Conservation (phyloP, 805 yeast genomes). For the Naumovozyma castellii region DNA sequence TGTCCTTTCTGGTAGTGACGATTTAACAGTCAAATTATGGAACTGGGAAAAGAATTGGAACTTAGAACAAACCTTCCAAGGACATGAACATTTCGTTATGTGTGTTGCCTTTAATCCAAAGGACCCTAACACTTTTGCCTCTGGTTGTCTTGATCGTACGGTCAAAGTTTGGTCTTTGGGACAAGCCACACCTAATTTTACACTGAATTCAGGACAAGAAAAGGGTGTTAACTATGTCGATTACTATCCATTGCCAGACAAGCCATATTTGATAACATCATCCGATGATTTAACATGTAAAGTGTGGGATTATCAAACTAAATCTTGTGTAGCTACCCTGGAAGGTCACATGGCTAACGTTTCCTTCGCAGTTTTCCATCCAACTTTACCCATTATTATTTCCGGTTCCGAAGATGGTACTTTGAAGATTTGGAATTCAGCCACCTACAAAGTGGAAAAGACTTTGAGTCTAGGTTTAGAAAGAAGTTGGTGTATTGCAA, state of each 20-base stretch:
- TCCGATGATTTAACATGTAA: conserved; percentile 85
- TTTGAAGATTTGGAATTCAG: conserved; percentile 88
- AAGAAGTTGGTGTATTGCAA: conserved; percentile 91
- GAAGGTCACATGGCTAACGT: conserved; percentile 93
- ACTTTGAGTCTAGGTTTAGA: conserved; percentile 85
- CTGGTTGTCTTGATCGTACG: conserved; percentile 92
- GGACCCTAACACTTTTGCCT: conserved; percentile 94
- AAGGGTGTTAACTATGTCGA: conserved; percentile 95
- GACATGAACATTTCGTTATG: conserved; percentile 94
- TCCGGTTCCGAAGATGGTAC: conserved; percentile 97
- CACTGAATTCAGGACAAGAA: conserved; percentile 80
- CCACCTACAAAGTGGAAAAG: conserved; percentile 88
- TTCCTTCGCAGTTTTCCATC: conserved; percentile 94
- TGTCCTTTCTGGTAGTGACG: conserved; percentile 83
- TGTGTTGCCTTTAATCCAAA: conserved; percentile 91
- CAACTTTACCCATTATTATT: conserved; percentile 87
- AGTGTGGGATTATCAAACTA: conserved; percentile 96
- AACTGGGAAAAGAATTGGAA: conserved; percentile 96
- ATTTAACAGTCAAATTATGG: conserved; percentile 86
- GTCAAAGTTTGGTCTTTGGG: conserved; percentile 96
- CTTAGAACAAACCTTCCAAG: conserved; percentile 82
- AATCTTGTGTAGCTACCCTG: conserved; percentile 85
- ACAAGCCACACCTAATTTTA: conserved; percentile 78
- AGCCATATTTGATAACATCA: conserved; percentile 87
- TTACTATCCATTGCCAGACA: conserved; percentile 94